Conservation (phyloP, 192 early-diverging fungal genomes). For the Phycomyces nitens region DNA sequence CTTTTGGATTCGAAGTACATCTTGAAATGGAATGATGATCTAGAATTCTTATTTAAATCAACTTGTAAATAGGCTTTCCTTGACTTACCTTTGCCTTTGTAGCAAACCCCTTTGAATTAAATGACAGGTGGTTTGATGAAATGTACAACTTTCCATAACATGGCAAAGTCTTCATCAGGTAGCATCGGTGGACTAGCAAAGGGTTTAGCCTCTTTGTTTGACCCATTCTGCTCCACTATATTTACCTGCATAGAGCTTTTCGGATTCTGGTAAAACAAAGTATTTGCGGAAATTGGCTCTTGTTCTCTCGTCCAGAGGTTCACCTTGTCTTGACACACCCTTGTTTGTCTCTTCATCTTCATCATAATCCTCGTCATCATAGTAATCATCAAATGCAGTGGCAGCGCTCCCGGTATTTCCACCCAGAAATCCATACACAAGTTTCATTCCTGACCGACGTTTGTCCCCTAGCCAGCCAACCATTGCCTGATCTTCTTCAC, state of each 20-base stretch:
- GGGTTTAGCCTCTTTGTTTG: too few species aligned
- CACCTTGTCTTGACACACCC: conserved; percentile 14
- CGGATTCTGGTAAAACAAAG: conserved; percentile 55
- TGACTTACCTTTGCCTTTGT: conserved; percentile 39
- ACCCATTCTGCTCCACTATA: not conserved
- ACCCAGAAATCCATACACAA: conserved; percentile 35
- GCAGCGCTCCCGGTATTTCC: conserved; percentile 3
- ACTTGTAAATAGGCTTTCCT: not conserved
- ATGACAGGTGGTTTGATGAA: conserved; percentile 59
- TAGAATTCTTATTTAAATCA: not conserved
- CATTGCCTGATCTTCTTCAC: conserved; percentile 29
- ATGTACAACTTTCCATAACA: conserved; percentile 60
- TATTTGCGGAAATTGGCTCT: conserved; percentile 43
- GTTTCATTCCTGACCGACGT: conserved; percentile 25
- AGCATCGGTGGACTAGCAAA: conserved; percentile 45
- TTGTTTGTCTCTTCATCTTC: conserved; percentile 22
- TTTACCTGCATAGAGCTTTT: conserved; percentile 49
- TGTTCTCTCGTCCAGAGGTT: conserved; percentile 21
- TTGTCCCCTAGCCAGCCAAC: conserved; percentile 32
- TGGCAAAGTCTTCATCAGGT: conserved; percentile 48
- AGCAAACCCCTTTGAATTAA: conserved; percentile 54
- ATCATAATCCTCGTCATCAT: conserved; percentile 11
- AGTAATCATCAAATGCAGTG: not conserved
- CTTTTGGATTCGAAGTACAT: conserved; percentile 46
- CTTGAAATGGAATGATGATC: conserved; percentile 55